Base-by-base conservation (phyloP, 1,139 yeast species). In the Sugiyamaella xylanicola region DNA sequence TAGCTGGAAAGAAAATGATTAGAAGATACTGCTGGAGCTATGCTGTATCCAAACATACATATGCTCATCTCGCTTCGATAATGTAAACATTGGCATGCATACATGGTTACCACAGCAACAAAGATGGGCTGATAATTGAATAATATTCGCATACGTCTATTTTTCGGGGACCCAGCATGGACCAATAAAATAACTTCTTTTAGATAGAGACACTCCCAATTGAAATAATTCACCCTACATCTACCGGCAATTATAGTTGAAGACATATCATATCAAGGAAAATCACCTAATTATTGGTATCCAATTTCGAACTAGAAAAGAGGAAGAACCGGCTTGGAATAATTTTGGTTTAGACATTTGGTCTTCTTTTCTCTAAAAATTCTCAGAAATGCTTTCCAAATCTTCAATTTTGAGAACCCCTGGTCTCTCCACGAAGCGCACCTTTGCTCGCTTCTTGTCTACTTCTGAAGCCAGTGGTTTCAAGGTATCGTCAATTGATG, bases 401-500 rank as follows among this genome's bases (percentile, higher is more conserved):
- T 19, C 51, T 39, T 48, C 51, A 20, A 25, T 48, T 37, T 17
- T 47, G 17, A 37, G 51, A 48, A 22, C 51, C 43, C n/a, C 44
- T 37, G 29, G 40, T 32, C 16, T 45, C 21, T 27, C 44, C 37
- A 25, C 43, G 19, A 48, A 25, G 13, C 52, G 46, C 19, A 43
- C 37, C 27, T 25, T 39, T 21, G 42, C 43, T 32, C 58, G 63
- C 32, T 56, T 50, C 21, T 64, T 68, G 56, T 65, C 72, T 37
- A 66, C 72, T 27, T 59, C 65, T 50, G 71, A 69, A 54, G 69
- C 67, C 43, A 62, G 68, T 48, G 72, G 73, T 59, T 67, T 78
- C 59, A 74, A 76, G 66, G 73, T 81, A 58, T 68, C 77, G 43
- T 75, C 83, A 53, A 67, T 71, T 48, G 84, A 79, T 57, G 74